These are phyloP conservation scores for Talaromyces wortmannii DNA, from an alignment of 495 filamentous ascomycete species.

Conservation along the genomic window DNA sequence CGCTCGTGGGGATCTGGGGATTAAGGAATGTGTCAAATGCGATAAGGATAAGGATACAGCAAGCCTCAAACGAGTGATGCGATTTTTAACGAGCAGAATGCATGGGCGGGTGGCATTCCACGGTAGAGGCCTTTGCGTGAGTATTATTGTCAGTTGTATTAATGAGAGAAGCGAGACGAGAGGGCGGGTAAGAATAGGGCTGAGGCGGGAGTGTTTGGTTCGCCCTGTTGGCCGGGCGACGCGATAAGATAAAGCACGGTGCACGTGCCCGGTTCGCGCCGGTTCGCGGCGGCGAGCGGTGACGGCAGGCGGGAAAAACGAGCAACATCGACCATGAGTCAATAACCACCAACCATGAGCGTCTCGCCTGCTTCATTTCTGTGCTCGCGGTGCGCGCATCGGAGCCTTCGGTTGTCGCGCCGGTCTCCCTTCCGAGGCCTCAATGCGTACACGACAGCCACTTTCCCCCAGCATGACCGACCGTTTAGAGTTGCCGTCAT, in stretches of 20 bases:
- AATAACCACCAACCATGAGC: not conserved
- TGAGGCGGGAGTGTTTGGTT: not conserved
- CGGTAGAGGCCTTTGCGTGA: not conserved
- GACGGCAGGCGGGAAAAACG: no score
- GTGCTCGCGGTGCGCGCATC: not conserved
- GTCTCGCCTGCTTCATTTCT: not conserved
- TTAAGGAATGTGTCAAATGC: constrained; percentile 19
- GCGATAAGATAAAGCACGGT: not conserved
- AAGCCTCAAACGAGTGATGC: not conserved
- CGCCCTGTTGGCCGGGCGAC: constrained; percentile 1
- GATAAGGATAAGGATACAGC: constrained; percentile 3
- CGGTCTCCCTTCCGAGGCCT: not conserved
- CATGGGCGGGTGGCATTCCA: not conserved
- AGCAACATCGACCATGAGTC: not conserved
- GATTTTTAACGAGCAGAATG: not conserved
- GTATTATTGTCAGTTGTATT: not conserved
- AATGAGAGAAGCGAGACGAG: not conserved
- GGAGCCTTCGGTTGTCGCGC: not conserved
- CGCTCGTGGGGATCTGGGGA: constrained; percentile 17
- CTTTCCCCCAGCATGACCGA: constrained; percentile 10
- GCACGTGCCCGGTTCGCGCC: not conserved
- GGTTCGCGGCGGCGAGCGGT: not conserved
- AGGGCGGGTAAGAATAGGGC: not conserved
- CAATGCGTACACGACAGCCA: not conserved
- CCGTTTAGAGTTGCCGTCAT: constrained; percentile 79